Evolutionary conservation across 2,329 filamentous ascomycete genomes (phyloP).

Genomic region (Alternaria triticimaculans): DNA sequence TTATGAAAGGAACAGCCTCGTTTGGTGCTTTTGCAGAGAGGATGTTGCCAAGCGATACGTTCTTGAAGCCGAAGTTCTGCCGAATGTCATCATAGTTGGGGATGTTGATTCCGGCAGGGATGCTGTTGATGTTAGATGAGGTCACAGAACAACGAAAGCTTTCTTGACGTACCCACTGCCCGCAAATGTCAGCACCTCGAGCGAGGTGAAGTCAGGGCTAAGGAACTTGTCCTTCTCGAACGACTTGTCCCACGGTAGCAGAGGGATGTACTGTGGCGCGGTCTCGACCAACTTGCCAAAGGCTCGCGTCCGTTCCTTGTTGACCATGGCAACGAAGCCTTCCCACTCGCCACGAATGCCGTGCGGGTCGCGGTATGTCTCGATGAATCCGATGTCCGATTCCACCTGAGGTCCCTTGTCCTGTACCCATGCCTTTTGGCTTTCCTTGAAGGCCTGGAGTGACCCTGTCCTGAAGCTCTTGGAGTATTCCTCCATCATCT

Average conservation of each 20-base stretch:
- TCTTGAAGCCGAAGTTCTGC: slow-evolving; percentile 88
- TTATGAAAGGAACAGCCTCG: slow-evolving; percentile 91
- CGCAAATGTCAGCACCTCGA: slow-evolving; percentile 87
- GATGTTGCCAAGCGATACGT: slow-evolving; percentile 92
- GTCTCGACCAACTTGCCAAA: slow-evolving; percentile 85
- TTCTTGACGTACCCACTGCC: slow-evolving; percentile 56
- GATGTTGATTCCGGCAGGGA: slow-evolving; percentile 67
- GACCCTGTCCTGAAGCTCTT: slow-evolving; percentile 60
- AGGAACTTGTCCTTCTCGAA: slow-evolving; percentile 98
- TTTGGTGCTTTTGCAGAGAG: slow-evolving; percentile 89
- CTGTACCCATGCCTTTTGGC: slow-evolving; percentile 61
- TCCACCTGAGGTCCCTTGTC: slow-evolving; percentile 61
- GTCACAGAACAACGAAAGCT: too few species aligned
- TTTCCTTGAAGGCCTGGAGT: slow-evolving; percentile 58
- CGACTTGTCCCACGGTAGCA: slow-evolving; percentile 83
- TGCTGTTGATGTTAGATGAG: slow-evolving; percentile 37
- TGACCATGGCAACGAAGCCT: slow-evolving; percentile 69
- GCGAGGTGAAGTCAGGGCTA: slow-evolving; percentile 92
- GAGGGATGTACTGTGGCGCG: slow-evolving; percentile 82
- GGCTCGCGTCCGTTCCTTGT: slow-evolving; percentile 85
- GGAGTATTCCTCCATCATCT: slow-evolving; percentile 56
- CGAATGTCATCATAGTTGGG: slow-evolving; percentile 69
- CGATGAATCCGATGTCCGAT: slow-evolving; percentile 62
- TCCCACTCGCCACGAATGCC: slow-evolving; percentile 63
- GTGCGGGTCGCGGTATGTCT: slow-evolving; percentile 62